A percentile compares a stretch with the other conserved stretches of the same genome.
Evolutionary conservation across 208 protist genomes (phyloP).

Genomic region (Trypanosoma boissoni): DNA sequence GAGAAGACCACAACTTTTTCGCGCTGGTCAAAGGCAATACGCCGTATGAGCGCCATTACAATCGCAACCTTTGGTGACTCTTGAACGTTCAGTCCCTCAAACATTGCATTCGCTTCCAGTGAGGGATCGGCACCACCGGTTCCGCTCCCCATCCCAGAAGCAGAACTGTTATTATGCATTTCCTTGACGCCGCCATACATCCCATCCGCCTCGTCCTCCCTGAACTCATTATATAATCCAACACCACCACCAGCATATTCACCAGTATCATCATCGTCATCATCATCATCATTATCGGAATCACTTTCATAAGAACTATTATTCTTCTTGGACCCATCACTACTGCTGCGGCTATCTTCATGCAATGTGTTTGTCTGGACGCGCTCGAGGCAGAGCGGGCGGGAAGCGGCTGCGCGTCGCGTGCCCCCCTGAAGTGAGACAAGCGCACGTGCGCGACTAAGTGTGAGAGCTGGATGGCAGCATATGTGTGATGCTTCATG

Average conservation of each 20-base stretch:
- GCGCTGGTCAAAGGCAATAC: slow-evolving; percentile 39
- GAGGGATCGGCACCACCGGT: no score
- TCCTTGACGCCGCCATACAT: no score
- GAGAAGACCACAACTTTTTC: slow-evolving; percentile 88
- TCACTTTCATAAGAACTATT: no score
- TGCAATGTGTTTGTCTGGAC: neutral
- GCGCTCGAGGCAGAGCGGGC: no score
- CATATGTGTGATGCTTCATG: slow-evolving; percentile 75
- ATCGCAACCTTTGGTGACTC: slow-evolving; percentile 72
- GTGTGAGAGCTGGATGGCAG: slow-evolving; percentile 38
- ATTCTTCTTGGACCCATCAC: no score
- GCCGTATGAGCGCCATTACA: slow-evolving; percentile 41
- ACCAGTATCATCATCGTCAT: neutral
- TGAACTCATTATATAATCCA: no score
- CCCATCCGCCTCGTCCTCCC: slow-evolving; percentile 5
- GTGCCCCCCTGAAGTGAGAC: neutral
- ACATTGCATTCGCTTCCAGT: neutral
- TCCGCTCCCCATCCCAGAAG: no score
- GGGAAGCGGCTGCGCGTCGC: neutral
- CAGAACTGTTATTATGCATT: no score
- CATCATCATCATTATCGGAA: neutral
- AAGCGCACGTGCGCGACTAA: neutral
- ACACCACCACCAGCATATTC: neutral
- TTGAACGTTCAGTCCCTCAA: slow-evolving; percentile 26
- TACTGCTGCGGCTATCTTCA: neutral